Evolutionary conservation across 768 basidiomycete genomes (phyloP).

Genomic region (Rhodotorula taiwanensis): DNA sequence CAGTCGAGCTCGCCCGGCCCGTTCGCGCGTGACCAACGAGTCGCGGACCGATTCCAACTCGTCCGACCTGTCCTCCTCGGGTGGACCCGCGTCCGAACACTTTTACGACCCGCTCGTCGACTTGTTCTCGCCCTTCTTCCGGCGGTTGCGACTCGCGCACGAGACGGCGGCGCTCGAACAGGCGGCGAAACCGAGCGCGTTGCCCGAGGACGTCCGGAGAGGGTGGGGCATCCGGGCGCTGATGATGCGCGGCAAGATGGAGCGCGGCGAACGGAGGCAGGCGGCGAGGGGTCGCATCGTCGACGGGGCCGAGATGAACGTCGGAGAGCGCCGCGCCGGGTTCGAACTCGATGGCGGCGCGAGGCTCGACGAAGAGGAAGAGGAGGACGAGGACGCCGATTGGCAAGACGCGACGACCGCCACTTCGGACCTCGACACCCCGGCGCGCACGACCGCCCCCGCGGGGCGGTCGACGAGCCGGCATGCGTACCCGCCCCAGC

Average conservation of each 20-base stretch:
- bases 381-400: not conserved
- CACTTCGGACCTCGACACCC: not conserved
- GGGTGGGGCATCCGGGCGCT: constrained; percentile 32
- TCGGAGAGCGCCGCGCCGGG: constrained; percentile 23
- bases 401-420: not conserved
- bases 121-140: constrained; percentile 21
- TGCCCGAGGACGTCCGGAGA: constrained; percentile 30
- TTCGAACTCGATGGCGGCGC: constrained; percentile 27
- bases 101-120: constrained; percentile 23
- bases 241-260: constrained; percentile 28
- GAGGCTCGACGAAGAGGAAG: constrained; percentile 12
- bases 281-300: constrained; percentile 6
- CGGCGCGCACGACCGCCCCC: not conserved
- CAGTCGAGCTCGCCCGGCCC: constrained; percentile 3
- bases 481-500: not conserved
- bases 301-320: constrained; percentile 18
- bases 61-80: constrained; percentile 4
- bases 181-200: constrained; percentile 17
- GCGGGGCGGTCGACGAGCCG: not conserved
- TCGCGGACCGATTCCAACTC: constrained; percentile 15
- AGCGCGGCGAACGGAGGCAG: constrained; percentile 28
- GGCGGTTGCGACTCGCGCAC: constrained; percentile 21
- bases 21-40: not conserved
- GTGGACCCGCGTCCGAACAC: constrained; percentile 9
- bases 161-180: constrained; percentile 10